Base-by-base conservation (phyloP, 148 eudicot genomes). In the Amaranthus cruentus region DNA sequence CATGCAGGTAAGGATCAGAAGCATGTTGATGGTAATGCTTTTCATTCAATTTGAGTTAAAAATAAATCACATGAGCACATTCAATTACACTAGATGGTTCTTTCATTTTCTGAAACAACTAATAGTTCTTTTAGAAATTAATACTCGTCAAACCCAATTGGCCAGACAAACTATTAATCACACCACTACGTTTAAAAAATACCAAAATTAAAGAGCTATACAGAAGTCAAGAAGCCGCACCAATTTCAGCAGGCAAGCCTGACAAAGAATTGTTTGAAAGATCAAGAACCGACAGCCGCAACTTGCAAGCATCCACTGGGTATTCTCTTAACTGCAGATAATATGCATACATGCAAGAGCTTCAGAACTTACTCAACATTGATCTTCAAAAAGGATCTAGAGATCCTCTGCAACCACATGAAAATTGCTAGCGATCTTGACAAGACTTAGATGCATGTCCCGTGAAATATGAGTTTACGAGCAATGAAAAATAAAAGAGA, bases 161-260 rank as follows among this genome's bases (percentile, higher is more conserved):
- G 64, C 49, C 65, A 59, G 71, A 54, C 53, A 6, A 28, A 4
- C 49, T 49, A 47, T n/a, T 57, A 10, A 48, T 47, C 71, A 75
- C 55, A 47, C 64, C 43, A 62, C n/a, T 11, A 21, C 15, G 51
- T 8, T 12, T 47, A 66, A 66, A 42, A 15, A 18, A 50, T 18
- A 50, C 50, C 18, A 58, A 49, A 81, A 14, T 7, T 8, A 65
- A 72, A 62, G 15, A 9, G 49, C 47, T 9, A 58, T 21, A 44
- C 62, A 70, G 47, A 47, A 51, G 71, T 53, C 55, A 44, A 65
- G 71, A 72, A 70, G 69, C 68, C 87, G 81, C 86, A 96, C 99
- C 99, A 77, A 96, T 92, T 84, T 96, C 92, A 59, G 92, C 85
- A 59, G 99, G 99, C 84, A 96, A 86, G 62, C 99, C 94, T 62